Conservation (phyloP, 495 filamentous ascomycete genomes). For the Parathielavia hyrcaniae region DNA sequence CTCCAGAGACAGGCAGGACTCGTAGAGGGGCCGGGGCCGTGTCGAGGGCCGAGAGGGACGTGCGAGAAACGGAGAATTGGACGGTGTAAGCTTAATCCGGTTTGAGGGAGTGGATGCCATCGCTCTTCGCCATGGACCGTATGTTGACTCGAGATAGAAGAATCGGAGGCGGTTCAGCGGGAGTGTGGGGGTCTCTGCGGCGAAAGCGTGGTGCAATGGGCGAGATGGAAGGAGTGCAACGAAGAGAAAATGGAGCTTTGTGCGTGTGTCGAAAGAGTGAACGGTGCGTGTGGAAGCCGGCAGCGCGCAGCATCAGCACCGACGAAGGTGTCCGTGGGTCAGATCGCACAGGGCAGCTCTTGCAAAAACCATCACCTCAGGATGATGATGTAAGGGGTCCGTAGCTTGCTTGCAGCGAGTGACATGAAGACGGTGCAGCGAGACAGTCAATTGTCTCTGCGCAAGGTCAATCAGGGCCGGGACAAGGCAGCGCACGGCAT, state of each 20-base stretch:
- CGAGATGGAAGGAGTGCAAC: slow-evolving; percentile 2
- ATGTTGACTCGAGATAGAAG: not conserved
- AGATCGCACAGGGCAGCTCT: slow-evolving; percentile 10
- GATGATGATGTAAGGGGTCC: not conserved
- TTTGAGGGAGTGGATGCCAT: slow-evolving; percentile 55
- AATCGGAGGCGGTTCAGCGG: slow-evolving; percentile 11
- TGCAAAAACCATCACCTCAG: not conserved
- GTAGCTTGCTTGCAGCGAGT: slow-evolving; percentile 25
- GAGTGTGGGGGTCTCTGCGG: slow-evolving; percentile 15
- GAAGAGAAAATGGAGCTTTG: slow-evolving; percentile 1
- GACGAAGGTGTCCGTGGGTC: not conserved
- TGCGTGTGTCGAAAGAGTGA: slow-evolving; percentile 14
- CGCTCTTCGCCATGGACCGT: slow-evolving; percentile 47
- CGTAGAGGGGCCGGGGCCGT: slow-evolving; percentile 34
- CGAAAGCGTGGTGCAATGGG: slow-evolving; percentile 11
- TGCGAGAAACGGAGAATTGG: slow-evolving; percentile 65
- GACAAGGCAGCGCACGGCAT: slow-evolving; percentile 13
- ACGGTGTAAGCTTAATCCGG: slow-evolving; percentile 70
- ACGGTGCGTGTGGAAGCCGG: slow-evolving; percentile 16
- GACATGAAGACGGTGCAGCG: slow-evolving; percentile 26
- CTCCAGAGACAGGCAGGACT: slow-evolving; percentile 61
- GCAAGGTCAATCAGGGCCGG: slow-evolving; percentile 15
- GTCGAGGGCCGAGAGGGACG: slow-evolving; percentile 57
- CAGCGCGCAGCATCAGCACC: not conserved
- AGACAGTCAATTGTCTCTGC: slow-evolving; percentile 30